phyloP scores from a whole-genome alignment of 2,329 filamentous ascomycete species.

The Aspergillus neoniger region DNA sequence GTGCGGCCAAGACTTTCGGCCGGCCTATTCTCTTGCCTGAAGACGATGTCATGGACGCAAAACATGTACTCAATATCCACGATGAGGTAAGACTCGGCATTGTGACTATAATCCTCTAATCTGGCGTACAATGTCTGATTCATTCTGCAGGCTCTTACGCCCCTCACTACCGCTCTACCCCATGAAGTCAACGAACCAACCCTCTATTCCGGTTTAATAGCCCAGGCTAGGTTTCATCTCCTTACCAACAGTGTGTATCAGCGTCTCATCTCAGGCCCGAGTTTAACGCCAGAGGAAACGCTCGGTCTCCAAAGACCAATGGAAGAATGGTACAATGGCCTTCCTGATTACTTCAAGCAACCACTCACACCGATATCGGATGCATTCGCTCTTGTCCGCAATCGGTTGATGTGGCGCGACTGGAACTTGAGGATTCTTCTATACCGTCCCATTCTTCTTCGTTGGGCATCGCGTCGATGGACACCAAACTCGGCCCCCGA shows the following conservation, averaged over 20 bases:
- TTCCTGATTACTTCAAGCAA: constrained; percentile 46
- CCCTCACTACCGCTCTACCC: constrained; percentile 40
- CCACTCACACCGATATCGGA: constrained; percentile 37
- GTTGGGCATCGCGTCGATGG: constrained; percentile 42
- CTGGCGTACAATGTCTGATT: background rate
- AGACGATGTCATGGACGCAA: constrained; percentile 47
- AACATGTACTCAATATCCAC: constrained; percentile 48
- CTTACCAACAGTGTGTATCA: constrained; percentile 49
- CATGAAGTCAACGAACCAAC: constrained; percentile 42
- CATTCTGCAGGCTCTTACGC: constrained; percentile 34
- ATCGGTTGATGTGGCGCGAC: constrained; percentile 45
- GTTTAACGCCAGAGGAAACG: constrained; percentile 45
- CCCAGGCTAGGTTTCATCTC: constrained; percentile 46
- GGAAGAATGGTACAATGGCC: constrained; percentile 44
- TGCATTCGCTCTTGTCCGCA: constrained; percentile 42
- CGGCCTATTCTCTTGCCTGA: constrained; percentile 51
- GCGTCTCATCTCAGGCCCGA: constrained; percentile 47
- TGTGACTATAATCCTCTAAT: background rate
- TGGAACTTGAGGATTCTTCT: constrained; percentile 49
- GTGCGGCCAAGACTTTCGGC: constrained; percentile 54
- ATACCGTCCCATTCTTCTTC: constrained; percentile 46
- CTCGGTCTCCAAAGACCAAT: constrained; percentile 44
- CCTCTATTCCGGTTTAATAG: constrained; percentile 46
- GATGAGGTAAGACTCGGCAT: constrained; percentile 34
- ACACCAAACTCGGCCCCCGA: constrained; percentile 31